These are phyloP conservation scores for Teratosphaeria nubilosa DNA, from an alignment of 2,329 filamentous ascomycete genomes.

Conservation along the genomic window DNA sequence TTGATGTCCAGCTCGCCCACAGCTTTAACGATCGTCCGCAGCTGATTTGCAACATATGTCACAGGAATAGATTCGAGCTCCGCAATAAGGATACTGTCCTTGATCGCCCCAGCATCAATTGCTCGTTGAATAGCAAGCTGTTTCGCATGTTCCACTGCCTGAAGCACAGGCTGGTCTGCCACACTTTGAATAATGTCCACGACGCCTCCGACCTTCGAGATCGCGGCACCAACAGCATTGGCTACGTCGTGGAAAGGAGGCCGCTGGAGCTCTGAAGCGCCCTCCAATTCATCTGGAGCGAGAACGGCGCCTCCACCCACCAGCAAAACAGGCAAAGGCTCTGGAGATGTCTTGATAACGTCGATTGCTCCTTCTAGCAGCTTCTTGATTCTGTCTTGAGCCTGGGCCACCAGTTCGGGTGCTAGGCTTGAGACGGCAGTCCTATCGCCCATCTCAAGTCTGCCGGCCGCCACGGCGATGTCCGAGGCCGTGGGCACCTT, in stretches of 20 bases:
- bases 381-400: conserved; percentile 31
- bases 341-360: conserved; percentile 46
- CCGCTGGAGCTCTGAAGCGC: conserved; percentile 41
- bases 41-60: conserved; percentile 25
- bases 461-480: conserved; percentile 32
- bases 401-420: conserved; percentile 11
- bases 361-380: conserved; percentile 46
- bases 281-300: conserved; percentile 38
- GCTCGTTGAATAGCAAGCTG: conserved; percentile 27
- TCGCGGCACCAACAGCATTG: conserved; percentile 52
- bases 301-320: conserved; percentile 50
- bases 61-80: conserved; percentile 35
- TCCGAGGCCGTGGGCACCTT: conserved; percentile 44
- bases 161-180: conserved; percentile 29
- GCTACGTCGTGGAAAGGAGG: conserved; percentile 47
- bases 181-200: conserved; percentile 43
- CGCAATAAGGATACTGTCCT: conserved; percentile 33
- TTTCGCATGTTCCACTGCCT: conserved; percentile 30
- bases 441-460: conserved; percentile 17
- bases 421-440: conserved; percentile 11
- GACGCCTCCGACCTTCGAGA: conserved; percentile 44
- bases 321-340: conserved; percentile 42
- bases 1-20: conserved; percentile 23
- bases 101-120: conserved; percentile 24
- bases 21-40: conserved; percentile 24